A percentile compares a stretch with the other conserved stretches of the same genome.
Evolutionary conservation across 2,329 filamentous ascomycete genomes (phyloP).

Genomic region (Metarhizium humberi): DNA sequence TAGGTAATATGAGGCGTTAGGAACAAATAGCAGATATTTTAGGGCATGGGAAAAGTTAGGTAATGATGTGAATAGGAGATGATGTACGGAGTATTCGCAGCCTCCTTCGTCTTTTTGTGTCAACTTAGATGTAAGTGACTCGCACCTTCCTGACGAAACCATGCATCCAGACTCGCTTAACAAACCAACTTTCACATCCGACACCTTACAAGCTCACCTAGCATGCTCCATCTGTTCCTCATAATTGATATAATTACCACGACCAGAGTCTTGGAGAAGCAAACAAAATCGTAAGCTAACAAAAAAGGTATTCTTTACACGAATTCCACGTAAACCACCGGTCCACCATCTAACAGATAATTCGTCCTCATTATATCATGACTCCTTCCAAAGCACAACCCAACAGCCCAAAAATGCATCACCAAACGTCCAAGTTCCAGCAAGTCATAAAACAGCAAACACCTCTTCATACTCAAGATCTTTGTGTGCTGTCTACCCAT

Average conservation of each 20-base stretch:
- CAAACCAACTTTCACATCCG: background rate
- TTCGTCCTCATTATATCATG: background rate
- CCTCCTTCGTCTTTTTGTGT: background rate
- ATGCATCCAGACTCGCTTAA: background rate
- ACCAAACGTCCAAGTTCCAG: background rate
- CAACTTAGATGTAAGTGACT: background rate
- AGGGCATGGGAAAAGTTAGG: background rate
- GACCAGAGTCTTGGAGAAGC: background rate
- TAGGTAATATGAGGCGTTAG: background rate
- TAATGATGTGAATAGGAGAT: background rate
- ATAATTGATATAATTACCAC: background rate
- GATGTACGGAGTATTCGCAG: background rate
- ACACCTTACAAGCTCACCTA: too few relatives aligned
- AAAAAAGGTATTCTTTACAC: too few relatives aligned
- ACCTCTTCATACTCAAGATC: background rate
- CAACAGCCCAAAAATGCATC: background rate
- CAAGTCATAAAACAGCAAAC: background rate
- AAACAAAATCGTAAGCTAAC: too few relatives aligned
- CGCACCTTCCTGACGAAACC: background rate
- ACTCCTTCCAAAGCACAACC: background rate
- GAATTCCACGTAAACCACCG: too few relatives aligned
- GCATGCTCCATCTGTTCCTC: background rate
- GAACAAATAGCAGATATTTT: background rate
- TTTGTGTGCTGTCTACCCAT: constrained; percentile 20
- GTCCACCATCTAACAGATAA: background rate